Conservation (phyloP, 2,329 filamentous ascomycete species). For the Setomelanomma holmii region DNA sequence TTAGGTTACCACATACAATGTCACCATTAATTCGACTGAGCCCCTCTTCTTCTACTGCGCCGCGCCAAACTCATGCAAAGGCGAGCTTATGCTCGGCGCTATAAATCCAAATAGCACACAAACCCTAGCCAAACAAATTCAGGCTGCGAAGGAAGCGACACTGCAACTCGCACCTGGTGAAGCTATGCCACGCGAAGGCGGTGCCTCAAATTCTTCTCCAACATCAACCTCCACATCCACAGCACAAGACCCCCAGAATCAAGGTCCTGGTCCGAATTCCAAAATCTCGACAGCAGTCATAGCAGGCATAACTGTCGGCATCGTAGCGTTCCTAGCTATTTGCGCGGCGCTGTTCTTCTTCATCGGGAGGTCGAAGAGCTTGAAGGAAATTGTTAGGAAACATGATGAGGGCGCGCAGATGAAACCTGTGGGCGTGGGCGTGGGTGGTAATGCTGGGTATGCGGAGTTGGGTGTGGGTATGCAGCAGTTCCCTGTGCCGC, state of each 20-base stretch:
- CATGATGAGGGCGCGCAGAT: neutral
- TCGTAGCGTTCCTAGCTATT: conserved; percentile 65
- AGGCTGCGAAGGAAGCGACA: conserved; percentile 29
- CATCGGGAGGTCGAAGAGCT: conserved; percentile 58
- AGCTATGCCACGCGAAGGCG: conserved; percentile 48
- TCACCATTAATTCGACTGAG: conserved; percentile 44
- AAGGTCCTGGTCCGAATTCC: conserved; percentile 2
- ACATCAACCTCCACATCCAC: conserved; percentile 17
- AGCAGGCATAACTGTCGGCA: conserved; percentile 67
- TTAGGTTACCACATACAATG: conserved; percentile 39
- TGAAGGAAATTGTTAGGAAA: conserved; percentile 30
- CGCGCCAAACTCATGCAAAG: conserved; percentile 69
- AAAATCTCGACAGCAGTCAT: conserved; percentile 51
- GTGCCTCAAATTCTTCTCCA: conserved; percentile 22
- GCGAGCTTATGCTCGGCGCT: conserved; percentile 75
- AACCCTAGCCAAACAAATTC: conserved; percentile 36
- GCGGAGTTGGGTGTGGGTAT: neutral
- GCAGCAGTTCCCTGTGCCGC: neutral
- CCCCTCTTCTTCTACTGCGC: conserved; percentile 54
- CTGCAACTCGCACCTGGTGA: conserved; percentile 50
- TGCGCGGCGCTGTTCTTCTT: conserved; percentile 70
- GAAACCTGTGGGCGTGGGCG: conserved; percentile 4
- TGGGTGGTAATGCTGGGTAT: neutral
- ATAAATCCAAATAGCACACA: conserved; percentile 66
- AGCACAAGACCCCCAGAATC: too few species aligned